phyloP scores from a whole-genome alignment of 805 yeast species.

The Candida methanosorbosa region DNA sequence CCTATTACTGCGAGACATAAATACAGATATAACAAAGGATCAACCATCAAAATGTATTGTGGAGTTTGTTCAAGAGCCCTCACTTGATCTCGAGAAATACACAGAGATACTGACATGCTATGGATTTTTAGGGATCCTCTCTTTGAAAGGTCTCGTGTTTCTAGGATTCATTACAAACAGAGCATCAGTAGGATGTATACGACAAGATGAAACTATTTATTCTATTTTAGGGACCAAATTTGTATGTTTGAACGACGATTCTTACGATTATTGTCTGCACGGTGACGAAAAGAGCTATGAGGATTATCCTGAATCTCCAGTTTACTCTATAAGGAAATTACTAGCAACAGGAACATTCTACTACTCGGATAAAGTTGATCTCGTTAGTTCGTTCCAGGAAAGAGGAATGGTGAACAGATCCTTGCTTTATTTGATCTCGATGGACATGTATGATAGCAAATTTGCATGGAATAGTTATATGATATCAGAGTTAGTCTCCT shows the following conservation, averaged over 20 bases:
- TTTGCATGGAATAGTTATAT: constrained; percentile 46
- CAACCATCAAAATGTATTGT: constrained; percentile 34
- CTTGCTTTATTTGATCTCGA: constrained; percentile 17
- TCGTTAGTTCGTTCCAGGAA: constrained; percentile 36
- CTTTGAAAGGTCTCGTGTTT: constrained; percentile 44
- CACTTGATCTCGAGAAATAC: constrained; percentile 30
- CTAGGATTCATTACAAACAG: constrained; percentile 50
- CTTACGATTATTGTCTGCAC: constrained; percentile 33
- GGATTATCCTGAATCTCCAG: constrained; percentile 24
- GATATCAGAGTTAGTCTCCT: constrained; percentile 35
- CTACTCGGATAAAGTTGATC: constrained; percentile 38
- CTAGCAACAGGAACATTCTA: constrained; percentile 39
- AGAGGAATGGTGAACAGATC: constrained; percentile 25
- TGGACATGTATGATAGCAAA: constrained; percentile 33
- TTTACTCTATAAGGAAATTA: constrained; percentile 34
- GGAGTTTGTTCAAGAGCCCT: constrained; percentile 39
- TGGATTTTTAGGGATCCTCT: constrained; percentile 57
- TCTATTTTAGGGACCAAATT: constrained; percentile 55
- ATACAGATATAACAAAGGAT: constrained; percentile 16
- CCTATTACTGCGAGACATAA: constrained; percentile 45
- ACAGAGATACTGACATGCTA: constrained; percentile 33
- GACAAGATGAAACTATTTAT: constrained; percentile 43
- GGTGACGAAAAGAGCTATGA: constrained; percentile 9
- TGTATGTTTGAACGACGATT: constrained; percentile 51
- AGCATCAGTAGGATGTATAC: constrained; percentile 50